Base-by-base conservation (phyloP, 192 early-diverging fungal species). In the Coemansia javaensis region DNA sequence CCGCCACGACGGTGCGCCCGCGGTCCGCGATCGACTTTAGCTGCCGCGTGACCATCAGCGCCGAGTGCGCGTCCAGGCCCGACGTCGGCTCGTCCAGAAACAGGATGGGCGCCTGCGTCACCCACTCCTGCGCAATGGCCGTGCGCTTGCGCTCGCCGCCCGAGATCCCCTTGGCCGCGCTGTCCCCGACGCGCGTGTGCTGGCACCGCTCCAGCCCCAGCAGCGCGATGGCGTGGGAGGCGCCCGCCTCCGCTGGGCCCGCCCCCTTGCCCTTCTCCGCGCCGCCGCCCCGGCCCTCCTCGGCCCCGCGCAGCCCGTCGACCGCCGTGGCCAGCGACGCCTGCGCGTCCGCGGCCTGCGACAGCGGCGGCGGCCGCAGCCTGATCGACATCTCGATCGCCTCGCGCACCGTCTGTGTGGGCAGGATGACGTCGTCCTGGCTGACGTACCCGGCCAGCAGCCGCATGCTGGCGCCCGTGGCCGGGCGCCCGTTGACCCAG, bases 71-170 rank as follows among this genome's bases (percentile, higher is more conserved):
- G 44, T 80, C 78, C 10, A 89, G 62, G 22, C 84, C 85, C 11
- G 84, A 85, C 1, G 87, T 86, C 12, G 87, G 87, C 49, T 89
- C 84, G 45, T 86, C 83, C 13, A 85, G 63, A 41, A 87, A 81
- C 21, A 90, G 45, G 23, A 87, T 71, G 27, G 77, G 74, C 4
- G 87, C 75, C 32, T 86, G 78, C 4, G 80, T 83, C 34, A 90
- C 69, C 33, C 84, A 70, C 50, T 89, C 86, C 77, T 80, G 80
- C 14, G 81, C 87, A 30, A 90, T 90, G 16, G 81, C 81, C 8
- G 81, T 78, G 18, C 87, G 82, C 51, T 86, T 86, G 33, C 80
- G 75, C 51, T 87, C 85, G 23, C 87, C 87, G 3, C 87, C 87
- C 17, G 80, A 82, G 8, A 90, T 61, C 15, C 85, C 87, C 59